Conservation (phyloP, 1,139 yeast genomes). For the Yamadazyma membranifaciens region DNA sequence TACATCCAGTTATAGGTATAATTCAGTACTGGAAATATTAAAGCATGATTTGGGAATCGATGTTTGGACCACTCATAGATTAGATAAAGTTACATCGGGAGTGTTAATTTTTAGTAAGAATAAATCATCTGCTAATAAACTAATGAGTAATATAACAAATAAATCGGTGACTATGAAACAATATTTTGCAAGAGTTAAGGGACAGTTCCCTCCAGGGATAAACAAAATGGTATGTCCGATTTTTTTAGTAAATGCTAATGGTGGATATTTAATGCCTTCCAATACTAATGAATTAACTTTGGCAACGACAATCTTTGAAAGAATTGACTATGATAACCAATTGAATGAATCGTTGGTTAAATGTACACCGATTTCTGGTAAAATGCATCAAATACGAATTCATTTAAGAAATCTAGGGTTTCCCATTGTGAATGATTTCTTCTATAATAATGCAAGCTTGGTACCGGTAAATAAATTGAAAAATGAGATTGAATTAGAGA, state of each 20-base stretch:
- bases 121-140: slow-evolving; percentile 37
- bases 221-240: slow-evolving; percentile 32
- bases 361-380: slow-evolving; percentile 70
- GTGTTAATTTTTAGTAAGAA: slow-evolving; percentile 58
- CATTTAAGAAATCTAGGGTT: slow-evolving; percentile 63
- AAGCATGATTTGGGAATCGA: slow-evolving; percentile 35
- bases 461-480: slow-evolving; percentile 18
- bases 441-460: slow-evolving; percentile 32
- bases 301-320: slow-evolving; percentile 33
- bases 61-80: slow-evolving; percentile 62
- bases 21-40: slow-evolving; percentile 61
- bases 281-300: slow-evolving; percentile 26
- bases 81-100: slow-evolving; percentile 78
- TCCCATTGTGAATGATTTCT: slow-evolving; percentile 69
- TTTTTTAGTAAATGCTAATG: slow-evolving; percentile 33
- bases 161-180: slow-evolving; percentile 41
- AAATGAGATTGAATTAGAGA: slow-evolving; percentile 25
- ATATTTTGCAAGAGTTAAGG: slow-evolving; percentile 64
- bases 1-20: slow-evolving; percentile 60
- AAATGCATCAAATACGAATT: slow-evolving; percentile 77
- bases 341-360: slow-evolving; percentile 53
- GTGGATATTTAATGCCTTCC: slow-evolving; percentile 35
- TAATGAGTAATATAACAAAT: slow-evolving; percentile 33
- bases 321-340: slow-evolving; percentile 21
- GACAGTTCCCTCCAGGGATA: slow-evolving; percentile 47